Percentiles rank a stretch among this genome's conserved stretches.
Evolutionary conservation across 352 stramenopile genomes (phyloP).

Genomic region (Pythium dissimile): DNA sequence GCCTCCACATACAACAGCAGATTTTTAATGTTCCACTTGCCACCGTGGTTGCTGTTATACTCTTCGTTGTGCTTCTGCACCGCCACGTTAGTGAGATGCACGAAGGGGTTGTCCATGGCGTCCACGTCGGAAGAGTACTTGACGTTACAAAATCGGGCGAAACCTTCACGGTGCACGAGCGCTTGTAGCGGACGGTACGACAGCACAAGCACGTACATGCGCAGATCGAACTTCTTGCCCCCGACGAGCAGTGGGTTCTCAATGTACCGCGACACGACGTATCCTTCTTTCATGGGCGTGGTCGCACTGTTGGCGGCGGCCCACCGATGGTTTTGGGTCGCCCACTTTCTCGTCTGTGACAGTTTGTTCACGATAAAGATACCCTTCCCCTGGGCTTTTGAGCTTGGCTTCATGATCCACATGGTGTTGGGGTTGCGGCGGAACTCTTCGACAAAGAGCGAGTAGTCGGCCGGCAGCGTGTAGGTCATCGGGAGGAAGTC

Average conservation of each 20-base stretch:
- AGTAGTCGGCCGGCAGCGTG: constrained; percentile 91
- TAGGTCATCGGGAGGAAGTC: constrained; percentile 91
- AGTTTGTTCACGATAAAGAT: constrained; percentile 95
- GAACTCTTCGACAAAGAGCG: constrained; percentile 91
- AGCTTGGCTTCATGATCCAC: constrained; percentile 95
- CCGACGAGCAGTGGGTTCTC: constrained; percentile 87
- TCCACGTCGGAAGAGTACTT: constrained; percentile 82
- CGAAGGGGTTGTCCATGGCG: constrained; percentile 90
- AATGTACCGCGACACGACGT: constrained; percentile 90
- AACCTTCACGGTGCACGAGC: constrained; percentile 83
- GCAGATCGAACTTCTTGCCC: constrained; percentile 93
- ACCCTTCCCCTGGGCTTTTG: constrained; percentile 86
- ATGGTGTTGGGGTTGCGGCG: constrained; percentile 79
- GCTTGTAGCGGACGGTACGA: constrained; percentile 84
- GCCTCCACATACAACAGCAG: constrained; percentile 83
- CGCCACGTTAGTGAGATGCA: constrained; percentile 88
- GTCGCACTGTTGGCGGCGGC: constrained; percentile 32
- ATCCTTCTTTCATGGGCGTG: constrained; percentile 78
- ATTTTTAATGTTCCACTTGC: constrained; percentile 90
- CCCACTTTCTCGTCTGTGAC: constrained; percentile 91
- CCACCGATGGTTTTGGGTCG: constrained; percentile 50
- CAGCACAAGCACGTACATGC: constrained; percentile 91
- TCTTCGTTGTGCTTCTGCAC: constrained; percentile 91
- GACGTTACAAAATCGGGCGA: constrained; percentile 91
- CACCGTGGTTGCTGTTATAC: constrained; percentile 89